phyloP scores from a whole-genome alignment of 345 rosid species.

The Brassica juncea region DNA sequence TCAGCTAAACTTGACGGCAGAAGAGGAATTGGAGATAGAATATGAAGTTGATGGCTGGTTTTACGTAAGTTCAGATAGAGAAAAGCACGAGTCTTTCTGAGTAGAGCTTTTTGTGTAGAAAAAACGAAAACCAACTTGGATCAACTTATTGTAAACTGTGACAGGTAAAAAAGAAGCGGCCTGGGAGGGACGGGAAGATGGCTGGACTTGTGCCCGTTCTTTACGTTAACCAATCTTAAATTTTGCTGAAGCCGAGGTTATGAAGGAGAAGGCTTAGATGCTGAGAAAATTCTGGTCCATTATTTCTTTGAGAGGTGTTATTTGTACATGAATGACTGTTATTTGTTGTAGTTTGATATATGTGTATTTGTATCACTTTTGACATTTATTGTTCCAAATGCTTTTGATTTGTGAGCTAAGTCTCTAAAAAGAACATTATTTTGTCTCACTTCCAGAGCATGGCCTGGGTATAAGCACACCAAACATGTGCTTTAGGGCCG shows the following conservation, averaged over 20 bases:
- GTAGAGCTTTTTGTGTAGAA: background rate
- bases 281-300: background rate
- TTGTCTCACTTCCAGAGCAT: no score
- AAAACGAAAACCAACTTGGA: background rate
- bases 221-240: constrained; percentile 72
- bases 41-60: constrained; percentile 99
- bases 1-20: constrained; percentile 94
- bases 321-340: background rate
- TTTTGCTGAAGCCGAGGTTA: constrained; percentile 4
- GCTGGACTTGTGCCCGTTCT: constrained; percentile 97
- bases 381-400: background rate
- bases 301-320: background rate
- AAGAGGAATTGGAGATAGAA: constrained; percentile 91
- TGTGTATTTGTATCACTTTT: background rate
- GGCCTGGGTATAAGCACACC: no score
- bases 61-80: constrained; percentile 65
- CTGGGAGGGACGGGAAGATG: constrained; percentile 97
- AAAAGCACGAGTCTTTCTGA: background rate
- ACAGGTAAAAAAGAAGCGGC: constrained; percentile 98
- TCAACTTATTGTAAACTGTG: constrained; percentile 19
- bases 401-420: background rate
- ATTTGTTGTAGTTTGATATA: background rate
- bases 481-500: no score
- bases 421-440: no score
- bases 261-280: background rate